Percentiles rank a stretch among this genome's conserved stretches.
Conservation (phyloP, 2,329 filamentous ascomycete genomes). For the Myriangium duriaei region DNA sequence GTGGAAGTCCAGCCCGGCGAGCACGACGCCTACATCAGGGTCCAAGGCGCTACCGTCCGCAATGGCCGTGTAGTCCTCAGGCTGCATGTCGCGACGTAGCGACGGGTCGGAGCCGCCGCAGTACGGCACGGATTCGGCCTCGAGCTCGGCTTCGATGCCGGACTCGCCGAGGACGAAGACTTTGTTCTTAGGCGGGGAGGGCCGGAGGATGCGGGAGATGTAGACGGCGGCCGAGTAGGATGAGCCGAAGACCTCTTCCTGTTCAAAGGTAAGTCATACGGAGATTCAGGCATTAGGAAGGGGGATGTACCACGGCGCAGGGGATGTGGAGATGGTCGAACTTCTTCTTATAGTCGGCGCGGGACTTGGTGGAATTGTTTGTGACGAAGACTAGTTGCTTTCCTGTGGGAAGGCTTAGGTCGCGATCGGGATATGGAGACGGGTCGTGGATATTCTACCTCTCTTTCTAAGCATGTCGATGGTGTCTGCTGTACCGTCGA, state of each 20-base stretch:
- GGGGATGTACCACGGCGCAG: conserved; percentile 47
- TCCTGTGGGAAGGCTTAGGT: conserved; percentile 37
- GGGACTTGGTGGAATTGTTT: conserved; percentile 97
- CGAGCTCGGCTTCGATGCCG: conserved; percentile 81
- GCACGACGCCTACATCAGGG: conserved; percentile 76
- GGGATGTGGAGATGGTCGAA: conserved; percentile 71
- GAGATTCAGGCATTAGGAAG: background rate
- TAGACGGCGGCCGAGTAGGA: conserved; percentile 93
- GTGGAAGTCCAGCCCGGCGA: conserved; percentile 86
- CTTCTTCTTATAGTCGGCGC: conserved; percentile 85
- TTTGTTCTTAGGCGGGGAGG: conserved; percentile 70
- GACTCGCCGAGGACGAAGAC: conserved; percentile 88
- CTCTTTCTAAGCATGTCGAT: conserved; percentile 68
- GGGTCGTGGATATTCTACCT: conserved; percentile 42
- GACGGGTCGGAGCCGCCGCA: conserved; percentile 77
- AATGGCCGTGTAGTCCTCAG: conserved; percentile 67
- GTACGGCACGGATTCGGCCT: conserved; percentile 63
- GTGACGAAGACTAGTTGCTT: conserved; percentile 94
- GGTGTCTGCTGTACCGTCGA: conserved; percentile 73
- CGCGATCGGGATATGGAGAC: background rate
- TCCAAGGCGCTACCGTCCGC: conserved; percentile 65
- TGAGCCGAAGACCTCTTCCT: conserved; percentile 91
- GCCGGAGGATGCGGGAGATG: conserved; percentile 79
- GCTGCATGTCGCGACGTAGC: conserved; percentile 63
- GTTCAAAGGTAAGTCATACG: no score